These are phyloP conservation scores for Hericium erinaceus DNA, from an alignment of 768 basidiomycete genomes.

Conservation along the genomic window DNA sequence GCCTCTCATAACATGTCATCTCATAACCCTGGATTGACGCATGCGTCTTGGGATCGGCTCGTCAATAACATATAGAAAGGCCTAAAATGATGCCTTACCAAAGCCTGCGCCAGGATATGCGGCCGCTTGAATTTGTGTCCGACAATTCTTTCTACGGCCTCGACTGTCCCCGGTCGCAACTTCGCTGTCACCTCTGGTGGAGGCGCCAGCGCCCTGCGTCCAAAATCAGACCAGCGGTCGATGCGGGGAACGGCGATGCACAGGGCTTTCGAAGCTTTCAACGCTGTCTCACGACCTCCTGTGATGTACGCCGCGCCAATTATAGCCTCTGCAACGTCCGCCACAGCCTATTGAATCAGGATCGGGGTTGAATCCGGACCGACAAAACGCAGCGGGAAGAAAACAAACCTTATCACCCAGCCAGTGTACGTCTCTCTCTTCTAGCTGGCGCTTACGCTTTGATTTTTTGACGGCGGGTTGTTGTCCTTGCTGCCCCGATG, in stretches of 20 bases:
- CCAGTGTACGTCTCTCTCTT: constrained; percentile 40
- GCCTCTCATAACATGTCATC: constrained; percentile 55
- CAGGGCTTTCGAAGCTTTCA: constrained; percentile 55
- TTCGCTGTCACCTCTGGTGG: constrained; percentile 35
- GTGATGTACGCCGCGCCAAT: constrained; percentile 75
- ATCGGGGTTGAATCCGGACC: not conserved
- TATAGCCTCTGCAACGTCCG: constrained; percentile 80
- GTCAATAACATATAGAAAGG: not conserved
- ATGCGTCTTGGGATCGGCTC: constrained; percentile 49
- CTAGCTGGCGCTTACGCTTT: constrained; percentile 32
- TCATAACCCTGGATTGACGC: constrained; percentile 48
- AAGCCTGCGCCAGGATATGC: constrained; percentile 58
- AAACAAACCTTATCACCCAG: constrained; percentile 69
- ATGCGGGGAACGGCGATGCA: constrained; percentile 55
- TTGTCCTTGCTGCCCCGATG: too few relatives aligned
- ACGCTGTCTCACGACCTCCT: constrained; percentile 58
- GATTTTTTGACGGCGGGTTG: constrained; percentile 14
- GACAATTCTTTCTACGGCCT: constrained; percentile 53
- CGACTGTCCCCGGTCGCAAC: constrained; percentile 38
- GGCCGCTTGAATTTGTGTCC: constrained; percentile 54
- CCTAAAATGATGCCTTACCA: constrained; percentile 38
- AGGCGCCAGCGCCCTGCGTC: constrained; percentile 32
- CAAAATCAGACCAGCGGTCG: constrained; percentile 68
- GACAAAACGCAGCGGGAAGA: not conserved
- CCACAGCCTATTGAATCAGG: constrained; percentile 45